Base-by-base conservation (phyloP, 139 green algal species). In the Tetraselmis chui region DNA sequence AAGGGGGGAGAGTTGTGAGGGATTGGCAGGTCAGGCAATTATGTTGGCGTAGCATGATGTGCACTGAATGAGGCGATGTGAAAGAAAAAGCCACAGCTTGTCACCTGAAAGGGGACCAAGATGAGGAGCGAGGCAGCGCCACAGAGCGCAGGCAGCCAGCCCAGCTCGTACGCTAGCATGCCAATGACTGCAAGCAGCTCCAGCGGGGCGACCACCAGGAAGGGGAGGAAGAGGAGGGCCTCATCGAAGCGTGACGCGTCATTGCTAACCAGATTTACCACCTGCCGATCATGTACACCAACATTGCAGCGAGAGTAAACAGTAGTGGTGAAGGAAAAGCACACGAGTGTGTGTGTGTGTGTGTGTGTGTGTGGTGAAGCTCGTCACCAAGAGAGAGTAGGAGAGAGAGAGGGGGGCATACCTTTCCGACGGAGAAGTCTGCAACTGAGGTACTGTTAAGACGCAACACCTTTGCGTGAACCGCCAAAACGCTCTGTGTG, bases 191-290 rank as follows among this genome's bases (percentile, higher is more conserved):
- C 79, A 26, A 87, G 31, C 75, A 94, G 85, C 89, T 97, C 92
- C 31, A 95, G 30, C 11, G 89, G 89, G 0, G 85, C 87, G 0
- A 83, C 82, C 84, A 85, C 90, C 23, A 88, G 74, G 82, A 94
- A 95, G 59, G 91, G 79, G 85, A 86, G 94, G 82, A 95, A 96
- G 26, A 86, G 86, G 11, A 85, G 80, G 2, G 85, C 87, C 30
- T 95, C 91, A 30, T 97, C 94, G 78, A 96, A 95, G 24, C 93
- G 87, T 1, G 89, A 86, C 59, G 95, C 89, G 76, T 97, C 90
- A 59, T 93, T 94, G 78, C 77, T 86, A 18, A 84, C 83, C 0
- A 92, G 82, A 79, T 93, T 93, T 27, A 93, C 85, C 30, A 94
- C 84, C 29, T 84, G 84, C 0, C n/a, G n/a, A n/a, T n/a, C n/a